Conservation (phyloP, 2,329 filamentous ascomycete species). For the Ophiostoma montium region DNA sequence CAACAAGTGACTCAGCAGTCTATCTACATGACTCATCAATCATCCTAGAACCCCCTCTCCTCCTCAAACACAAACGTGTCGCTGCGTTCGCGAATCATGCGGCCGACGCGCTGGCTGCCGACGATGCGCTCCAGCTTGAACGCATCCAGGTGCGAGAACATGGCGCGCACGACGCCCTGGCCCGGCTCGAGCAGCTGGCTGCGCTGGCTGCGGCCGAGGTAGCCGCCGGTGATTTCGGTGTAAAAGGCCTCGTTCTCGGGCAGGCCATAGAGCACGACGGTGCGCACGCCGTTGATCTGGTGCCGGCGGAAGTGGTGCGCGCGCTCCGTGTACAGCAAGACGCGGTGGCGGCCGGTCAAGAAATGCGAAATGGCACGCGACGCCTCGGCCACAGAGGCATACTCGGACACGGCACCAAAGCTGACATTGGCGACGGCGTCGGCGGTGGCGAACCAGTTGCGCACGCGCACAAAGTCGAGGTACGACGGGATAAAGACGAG, state of each 20-base stretch:
- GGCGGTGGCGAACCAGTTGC: slow-evolving; percentile 79
- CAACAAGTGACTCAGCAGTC: too few species aligned
- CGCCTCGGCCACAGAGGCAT: slow-evolving; percentile 64
- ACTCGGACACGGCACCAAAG: slow-evolving; percentile 82
- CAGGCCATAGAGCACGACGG: slow-evolving; percentile 70
- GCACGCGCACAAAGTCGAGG: slow-evolving; percentile 84
- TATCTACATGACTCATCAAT: too few species aligned
- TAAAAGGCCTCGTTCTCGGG: slow-evolving; percentile 83
- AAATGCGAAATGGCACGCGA: slow-evolving; percentile 81
- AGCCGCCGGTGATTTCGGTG: slow-evolving; percentile 58
- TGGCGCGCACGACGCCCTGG: slow-evolving; percentile 42
- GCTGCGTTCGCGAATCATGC: slow-evolving; percentile 69
- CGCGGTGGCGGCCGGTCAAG: slow-evolving; percentile 61
- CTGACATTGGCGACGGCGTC: slow-evolving; percentile 37
- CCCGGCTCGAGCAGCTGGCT: slow-evolving; percentile 40
- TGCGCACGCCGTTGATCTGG: slow-evolving; percentile 63
- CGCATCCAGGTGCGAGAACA: slow-evolving; percentile 84
- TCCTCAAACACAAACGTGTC: slow-evolving; percentile 95
- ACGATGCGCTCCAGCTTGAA: slow-evolving; percentile 81
- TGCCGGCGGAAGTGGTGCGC: slow-evolving; percentile 97
- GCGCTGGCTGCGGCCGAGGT: slow-evolving; percentile 45
- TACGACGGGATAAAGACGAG: slow-evolving; percentile 87
- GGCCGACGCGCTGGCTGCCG: slow-evolving; percentile 63
- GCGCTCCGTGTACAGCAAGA: slow-evolving; percentile 84
- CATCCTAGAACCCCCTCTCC: slow-evolving; percentile 8